phyloP scores from a whole-genome alignment of 441 rosid species.

The Breynia disticha region DNA sequence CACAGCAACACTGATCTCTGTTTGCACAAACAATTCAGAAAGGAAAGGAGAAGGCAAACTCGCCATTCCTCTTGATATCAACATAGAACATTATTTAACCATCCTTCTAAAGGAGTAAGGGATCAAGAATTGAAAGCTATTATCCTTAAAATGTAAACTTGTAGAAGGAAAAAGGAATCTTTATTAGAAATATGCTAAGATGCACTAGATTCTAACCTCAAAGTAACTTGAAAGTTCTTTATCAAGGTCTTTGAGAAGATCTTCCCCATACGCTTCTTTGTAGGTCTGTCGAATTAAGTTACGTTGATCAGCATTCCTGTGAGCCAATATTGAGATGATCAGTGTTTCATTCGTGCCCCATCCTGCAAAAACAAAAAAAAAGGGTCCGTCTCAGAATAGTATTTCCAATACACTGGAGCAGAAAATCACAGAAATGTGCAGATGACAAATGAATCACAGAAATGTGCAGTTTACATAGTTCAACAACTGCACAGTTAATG shows the following conservation, averaged over 20 bases:
- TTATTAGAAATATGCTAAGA: neutral
- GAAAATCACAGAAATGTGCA: too few species aligned
- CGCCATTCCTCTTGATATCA: neutral
- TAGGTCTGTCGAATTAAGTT: slow-evolving; percentile 48
- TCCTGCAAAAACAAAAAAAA: slow-evolving; percentile 42
- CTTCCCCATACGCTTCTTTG: slow-evolving; percentile 56
- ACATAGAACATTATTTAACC: neutral
- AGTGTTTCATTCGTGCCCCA: slow-evolving; percentile 83
- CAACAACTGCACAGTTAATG: too few species aligned
- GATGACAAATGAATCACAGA: too few species aligned
- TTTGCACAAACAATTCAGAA: neutral
- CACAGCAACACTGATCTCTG: slow-evolving; percentile 61
- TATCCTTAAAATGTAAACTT: neutral
- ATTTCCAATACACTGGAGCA: neutral
- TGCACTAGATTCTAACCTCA: slow-evolving; percentile 37
- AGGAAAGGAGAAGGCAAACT: neutral
- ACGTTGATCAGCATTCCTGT: slow-evolving; percentile 64
- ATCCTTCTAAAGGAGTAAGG: neutral
- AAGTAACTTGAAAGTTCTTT: slow-evolving; percentile 77
- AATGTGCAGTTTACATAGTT: too few species aligned
- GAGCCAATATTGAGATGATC: slow-evolving; percentile 73
- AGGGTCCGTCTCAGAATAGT: neutral
- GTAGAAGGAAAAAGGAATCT: neutral
- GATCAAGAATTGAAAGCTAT: neutral
- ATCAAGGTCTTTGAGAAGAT: slow-evolving; percentile 63